Evolutionary conservation across 495 filamentous ascomycete genomes (phyloP).

Genomic region (Letharia lupina): DNA sequence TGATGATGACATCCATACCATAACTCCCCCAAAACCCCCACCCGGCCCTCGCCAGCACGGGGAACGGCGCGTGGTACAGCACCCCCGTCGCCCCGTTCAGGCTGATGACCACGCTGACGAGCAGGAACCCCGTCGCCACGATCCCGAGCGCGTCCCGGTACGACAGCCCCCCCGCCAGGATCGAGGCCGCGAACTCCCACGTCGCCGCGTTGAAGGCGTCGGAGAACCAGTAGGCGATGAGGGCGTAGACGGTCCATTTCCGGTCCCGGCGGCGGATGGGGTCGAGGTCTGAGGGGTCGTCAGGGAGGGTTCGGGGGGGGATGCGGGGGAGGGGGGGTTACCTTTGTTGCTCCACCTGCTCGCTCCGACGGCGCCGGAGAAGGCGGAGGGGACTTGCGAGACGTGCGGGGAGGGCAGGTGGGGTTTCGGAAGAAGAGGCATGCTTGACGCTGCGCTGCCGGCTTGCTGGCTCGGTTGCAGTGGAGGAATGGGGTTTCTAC

Average conservation of each 20-base stretch:
- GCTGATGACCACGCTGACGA: slow-evolving; percentile 54
- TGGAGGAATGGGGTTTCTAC: too few species aligned
- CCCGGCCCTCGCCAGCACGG: slow-evolving; percentile 54
- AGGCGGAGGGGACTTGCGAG: slow-evolving; percentile 17
- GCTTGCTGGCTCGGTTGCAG: neutral
- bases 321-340: neutral
- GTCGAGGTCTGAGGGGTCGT: slow-evolving; percentile 35
- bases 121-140: slow-evolving; percentile 53
- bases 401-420: slow-evolving; percentile 12
- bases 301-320: too few species aligned
- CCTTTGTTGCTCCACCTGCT: slow-evolving; percentile 22
- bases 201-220: slow-evolving; percentile 54
- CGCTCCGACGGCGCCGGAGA: slow-evolving; percentile 15
- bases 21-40: slow-evolving; percentile 66
- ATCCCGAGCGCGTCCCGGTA: slow-evolving; percentile 54
- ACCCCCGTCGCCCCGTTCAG: slow-evolving; percentile 56
- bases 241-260: slow-evolving; percentile 37
- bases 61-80: slow-evolving; percentile 58
- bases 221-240: slow-evolving; percentile 56
- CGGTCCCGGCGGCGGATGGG: slow-evolving; percentile 35
- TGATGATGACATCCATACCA: slow-evolving; percentile 7
- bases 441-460: neutral
- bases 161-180: slow-evolving; percentile 53
- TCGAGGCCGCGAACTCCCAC: slow-evolving; percentile 54
- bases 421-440: neutral